phyloP scores from a whole-genome alignment of 305 asterid genomes.

The Solanum hybrid region DNA sequence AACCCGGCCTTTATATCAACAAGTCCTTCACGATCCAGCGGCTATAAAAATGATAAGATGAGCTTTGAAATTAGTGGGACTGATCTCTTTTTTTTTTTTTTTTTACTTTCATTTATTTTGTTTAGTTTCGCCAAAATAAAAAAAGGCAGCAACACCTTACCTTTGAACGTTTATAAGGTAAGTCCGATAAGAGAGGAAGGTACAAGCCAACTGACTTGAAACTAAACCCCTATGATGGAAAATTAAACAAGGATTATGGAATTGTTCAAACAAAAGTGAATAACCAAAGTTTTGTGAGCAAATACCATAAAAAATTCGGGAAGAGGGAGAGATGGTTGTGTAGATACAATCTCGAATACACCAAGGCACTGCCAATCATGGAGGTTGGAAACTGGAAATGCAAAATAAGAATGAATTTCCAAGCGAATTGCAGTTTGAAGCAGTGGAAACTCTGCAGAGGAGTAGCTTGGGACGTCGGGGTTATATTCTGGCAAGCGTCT shows the following conservation, averaged over 20 bases:
- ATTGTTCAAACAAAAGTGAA: no score
- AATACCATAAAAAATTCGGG: fast-evolving
- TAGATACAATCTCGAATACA: neutral
- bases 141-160: neutral
- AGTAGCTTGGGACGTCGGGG: no score
- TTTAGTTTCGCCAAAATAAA: neutral
- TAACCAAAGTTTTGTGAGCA: no score
- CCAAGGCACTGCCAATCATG: no score
- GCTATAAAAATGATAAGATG: neutral
- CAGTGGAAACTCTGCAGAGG: neutral
- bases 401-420: neutral
- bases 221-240: no score
- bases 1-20: neutral
- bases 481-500: neutral
- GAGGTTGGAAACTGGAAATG: neutral
- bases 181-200: no score
- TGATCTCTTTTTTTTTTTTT: no score
- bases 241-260: no score
- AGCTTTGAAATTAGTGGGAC: neutral
- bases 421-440: neutral
- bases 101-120: neutral
- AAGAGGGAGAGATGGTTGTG: neutral
- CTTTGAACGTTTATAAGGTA: fast-evolving
- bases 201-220: no score
- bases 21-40: fast-evolving